Evolutionary conservation across 1,139 yeast species (phyloP), one percentile per base, ranked within the genome.

Genomic region (Debaryomyces singareniensis): DNA sequence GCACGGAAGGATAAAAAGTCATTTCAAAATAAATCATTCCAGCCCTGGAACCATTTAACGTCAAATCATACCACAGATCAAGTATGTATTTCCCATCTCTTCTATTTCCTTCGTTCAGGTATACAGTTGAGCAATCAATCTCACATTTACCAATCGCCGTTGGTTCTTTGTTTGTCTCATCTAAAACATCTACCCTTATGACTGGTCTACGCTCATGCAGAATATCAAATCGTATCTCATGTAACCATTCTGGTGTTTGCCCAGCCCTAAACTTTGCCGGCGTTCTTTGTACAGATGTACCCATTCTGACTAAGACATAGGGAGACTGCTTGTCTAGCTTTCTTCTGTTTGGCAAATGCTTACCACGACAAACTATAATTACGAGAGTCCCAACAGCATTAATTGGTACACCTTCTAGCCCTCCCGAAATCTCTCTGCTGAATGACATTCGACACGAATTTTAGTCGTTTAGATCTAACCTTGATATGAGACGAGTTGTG

Each of bases 291-390:
- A 93, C 91, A 37, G 72, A 72, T 33, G 84, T 82, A n/a, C 89
- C 94, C 3, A 87, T 66, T 35, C 96, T 61, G 11, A 84, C 68
- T 9, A 89, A 75, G 29, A 85, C 81, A 55, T 83, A 86, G 1
- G 96, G 96, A 38, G 85, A 80, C 54, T 87, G 96, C 46, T 87
- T 87, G 43, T 91, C 96, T 23, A 86, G 61, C 35, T 79, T 83
- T 26, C 91, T 65, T 37, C 89, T 61, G 53, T 87, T 89, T 11
- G 95, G 93, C 27, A 87, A 68, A 49, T 87, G 91, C 44, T 72
- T 74, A 3, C 81, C 85, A 33, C 78, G 53, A 32, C 70, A 65
- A 6, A 68, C 69, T 33, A 66, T 59, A 13, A 68, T 54, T 12
- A 67, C 66, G 20, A 68, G 47, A 2, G 71, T 65, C 5, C 73